Base-by-base conservation (phyloP, 2,329 filamentous ascomycete species). In the Xylariomycetidae sp. region DNA sequence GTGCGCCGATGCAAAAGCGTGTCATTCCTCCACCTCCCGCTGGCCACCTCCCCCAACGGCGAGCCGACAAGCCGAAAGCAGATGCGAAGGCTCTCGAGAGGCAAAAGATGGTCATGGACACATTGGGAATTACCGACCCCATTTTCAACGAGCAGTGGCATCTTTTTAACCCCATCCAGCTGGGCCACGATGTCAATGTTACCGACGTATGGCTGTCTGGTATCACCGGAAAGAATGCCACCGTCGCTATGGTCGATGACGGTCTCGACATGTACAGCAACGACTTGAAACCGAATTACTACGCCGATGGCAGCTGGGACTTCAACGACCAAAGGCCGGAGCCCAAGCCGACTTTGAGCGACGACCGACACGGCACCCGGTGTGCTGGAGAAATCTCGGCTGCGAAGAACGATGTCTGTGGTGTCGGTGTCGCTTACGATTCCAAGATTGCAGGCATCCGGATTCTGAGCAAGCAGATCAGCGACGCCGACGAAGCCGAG, bases 81-180 rank as follows among this genome's bases (percentile, higher is more conserved):
- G 55, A 61, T 37, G 45, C 54, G 9, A 55, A 64, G 30, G 76
- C 77, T 4, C 64, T 82, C 16, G 59, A 72, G 40, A 66, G 71
- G 41, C 80, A 84, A 46, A 59, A 72, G 30, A 61, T 72, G 5
- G 65, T 94, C 29, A 80, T 80, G 46, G 61, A 70, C 31, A 66
- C 70, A 3, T 69, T 98, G n/a, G 69, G 70, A 11, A 97, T 98
- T 44, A 61, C 68, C 19, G 92, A 98, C 53, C 92, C 92, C 13
- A 94, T 94, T 33, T 98, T 97, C 62, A 70, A 75, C 26, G 84
- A 94, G 36, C 92, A 98, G 62, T 98, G 92, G 92, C 92, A 98
- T 70, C 67, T 98, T 29, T 82, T 85, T 66, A 98, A 98, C 57
- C 71, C 84, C 0, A 57, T 84, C 5, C 80, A 94, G 49, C 57